A percentile compares a stretch with the other conserved stretches of the same genome.
Evolutionary conservation across 306 rosid species (phyloP).

Genomic region (Myrica gale): DNA sequence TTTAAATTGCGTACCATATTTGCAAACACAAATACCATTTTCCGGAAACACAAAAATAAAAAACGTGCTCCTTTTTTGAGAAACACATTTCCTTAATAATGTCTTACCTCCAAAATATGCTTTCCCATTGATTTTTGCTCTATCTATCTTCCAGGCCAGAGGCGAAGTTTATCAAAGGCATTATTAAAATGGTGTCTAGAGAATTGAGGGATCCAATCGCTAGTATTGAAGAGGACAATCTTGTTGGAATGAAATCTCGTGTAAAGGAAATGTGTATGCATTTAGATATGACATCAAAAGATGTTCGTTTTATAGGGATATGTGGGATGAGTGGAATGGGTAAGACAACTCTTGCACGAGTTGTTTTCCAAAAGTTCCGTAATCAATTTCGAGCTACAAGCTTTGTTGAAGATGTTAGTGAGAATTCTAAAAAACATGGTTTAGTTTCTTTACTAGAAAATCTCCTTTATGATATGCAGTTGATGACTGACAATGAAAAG

Average conservation of each 20-base stretch:
- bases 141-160: conserved; percentile 2
- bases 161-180: conserved; percentile 2
- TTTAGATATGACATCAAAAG: neutral
- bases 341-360: neutral
- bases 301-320: neutral
- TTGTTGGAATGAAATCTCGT: neutral
- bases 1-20: too few relatives aligned
- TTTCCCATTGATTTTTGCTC: too few relatives aligned
- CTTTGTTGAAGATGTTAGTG: neutral
- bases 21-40: too few relatives aligned
- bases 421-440: too few relatives aligned
- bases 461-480: neutral
- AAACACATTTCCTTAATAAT: too few relatives aligned
- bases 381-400: neutral
- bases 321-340: neutral
- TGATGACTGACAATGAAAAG: rapidly evolving
- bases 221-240: neutral
- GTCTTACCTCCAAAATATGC: too few relatives aligned
- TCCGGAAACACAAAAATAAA: too few relatives aligned
- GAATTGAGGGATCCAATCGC: neutral
- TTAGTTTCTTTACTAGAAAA: neutral
- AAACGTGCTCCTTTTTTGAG: too few relatives aligned
- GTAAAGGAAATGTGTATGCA: neutral
- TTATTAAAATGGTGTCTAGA: neutral
- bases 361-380: neutral